Evolutionary conservation across 169 alveolate genomes (phyloP), one percentile per base, ranked within the genome.

Genomic region (Plasmodium adleri): DNA sequence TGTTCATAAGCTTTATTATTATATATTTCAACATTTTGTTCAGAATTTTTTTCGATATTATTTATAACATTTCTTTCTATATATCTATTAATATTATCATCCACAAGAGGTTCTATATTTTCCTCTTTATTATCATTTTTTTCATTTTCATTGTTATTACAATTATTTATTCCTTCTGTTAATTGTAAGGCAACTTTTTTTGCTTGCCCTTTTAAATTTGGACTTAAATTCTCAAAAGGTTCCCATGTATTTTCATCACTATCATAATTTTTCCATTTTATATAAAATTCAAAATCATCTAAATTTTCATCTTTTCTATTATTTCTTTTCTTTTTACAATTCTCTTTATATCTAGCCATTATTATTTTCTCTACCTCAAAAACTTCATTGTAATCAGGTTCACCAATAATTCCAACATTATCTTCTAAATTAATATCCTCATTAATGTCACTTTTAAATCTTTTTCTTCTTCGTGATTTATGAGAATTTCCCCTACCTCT

Each of bases 171-270:
- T 62, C 4, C 85, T 83, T 67, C 74, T 32, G 72, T 70, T 45
- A 83, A 70, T 39, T 58, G 68, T 3, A 70, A 50, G 28, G 85
- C 91, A 20, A 73, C 91, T 68, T 68, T 70, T 68, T 75, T 56
- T 32, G 91, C 91, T 49, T 71, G 73, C 0, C 91, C 85, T 28
- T 71, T 83, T 62, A 83, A 70, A 13, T 56, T 71, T 8, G 85
- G 58, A 72, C 91, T 70, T 83, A 83, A 83, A 43, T 83, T 83
- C 56, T 83, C 91, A 62, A 83, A 83, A 2, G 91, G 91, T 12
- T 83, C 91, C 91, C 91, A 83, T 13, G 86, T 83, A 43, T 83
- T 83, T n/a, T 83, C 86, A 68, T 83, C 91, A 54, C 85, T 71
- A 39, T 83, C 91, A 73, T 83, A 83, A 59, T 71, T 71, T 58